phyloP scores from a whole-genome alignment of 2,329 filamentous ascomycete species.

The Didymella lethalis region DNA sequence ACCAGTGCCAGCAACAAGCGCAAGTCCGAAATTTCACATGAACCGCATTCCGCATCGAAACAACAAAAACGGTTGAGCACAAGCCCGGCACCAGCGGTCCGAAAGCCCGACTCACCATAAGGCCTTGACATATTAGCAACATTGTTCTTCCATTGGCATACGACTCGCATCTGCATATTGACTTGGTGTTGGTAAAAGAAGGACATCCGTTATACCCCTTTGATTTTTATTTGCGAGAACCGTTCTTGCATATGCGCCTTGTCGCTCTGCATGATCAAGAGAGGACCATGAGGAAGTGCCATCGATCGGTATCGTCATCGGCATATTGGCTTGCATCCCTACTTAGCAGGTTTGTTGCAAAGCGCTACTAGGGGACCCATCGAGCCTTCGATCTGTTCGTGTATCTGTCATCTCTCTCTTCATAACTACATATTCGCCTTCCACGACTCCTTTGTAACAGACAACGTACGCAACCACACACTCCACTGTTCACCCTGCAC shows the following conservation, averaged over 20 bases:
- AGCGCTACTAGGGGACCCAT: neutral
- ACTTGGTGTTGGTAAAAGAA: conserved; percentile 28
- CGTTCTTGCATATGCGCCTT: conserved; percentile 4
- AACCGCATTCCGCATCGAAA: conserved; percentile 21
- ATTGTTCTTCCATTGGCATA: conserved; percentile 12
- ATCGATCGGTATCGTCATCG: neutral
- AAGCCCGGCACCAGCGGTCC: conserved; percentile 26
- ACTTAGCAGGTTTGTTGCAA: neutral
- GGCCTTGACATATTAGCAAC: conserved; percentile 5
- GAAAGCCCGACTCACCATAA: conserved; percentile 25
- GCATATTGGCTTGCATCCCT: neutral
- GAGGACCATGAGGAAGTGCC: neutral
- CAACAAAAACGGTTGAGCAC: conserved; percentile 21
- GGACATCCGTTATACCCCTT: conserved; percentile 33
- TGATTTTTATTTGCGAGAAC: conserved; percentile 10
- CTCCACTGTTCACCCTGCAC: neutral
- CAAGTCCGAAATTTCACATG: conserved; percentile 29
- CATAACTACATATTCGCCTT: neutral
- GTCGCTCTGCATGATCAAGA: neutral
- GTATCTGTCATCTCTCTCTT: neutral
- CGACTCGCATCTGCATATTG: conserved; percentile 32
- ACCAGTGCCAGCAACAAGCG: conserved; percentile 28
- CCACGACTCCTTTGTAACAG: conserved; percentile 3
- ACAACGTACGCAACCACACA: conserved; percentile 4
- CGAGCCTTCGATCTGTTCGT: neutral